A percentile compares a stretch with the other conserved stretches of the same genome.
Conservation (phyloP, 2,329 filamentous ascomycete species). For the Elsinoe fawcettii region DNA sequence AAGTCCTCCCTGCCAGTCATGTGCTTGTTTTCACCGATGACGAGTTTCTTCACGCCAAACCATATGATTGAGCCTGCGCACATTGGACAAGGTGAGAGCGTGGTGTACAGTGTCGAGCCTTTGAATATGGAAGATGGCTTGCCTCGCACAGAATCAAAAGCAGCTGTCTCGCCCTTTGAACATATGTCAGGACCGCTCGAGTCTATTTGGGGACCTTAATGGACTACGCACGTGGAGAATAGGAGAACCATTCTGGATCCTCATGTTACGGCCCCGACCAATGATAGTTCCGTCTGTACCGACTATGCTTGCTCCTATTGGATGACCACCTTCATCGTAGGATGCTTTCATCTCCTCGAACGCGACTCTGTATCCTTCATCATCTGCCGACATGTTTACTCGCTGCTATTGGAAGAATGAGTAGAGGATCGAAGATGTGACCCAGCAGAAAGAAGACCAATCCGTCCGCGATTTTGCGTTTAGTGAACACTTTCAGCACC, state of each 20-base stretch:
- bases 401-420: not conserved
- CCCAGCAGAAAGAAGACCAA: not conserved
- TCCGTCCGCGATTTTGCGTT: not conserved
- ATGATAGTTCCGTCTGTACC: conserved; percentile 7
- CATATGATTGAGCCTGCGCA: conserved; percentile 10
- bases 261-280: conserved; percentile 13
- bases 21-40: conserved; percentile 13
- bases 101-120: conserved; percentile 7
- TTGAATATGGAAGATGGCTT: conserved; percentile 10
- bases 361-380: conserved; percentile 11
- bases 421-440: not conserved
- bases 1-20: conserved; percentile 15
- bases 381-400: conserved; percentile 4
- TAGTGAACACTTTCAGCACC: not conserved
- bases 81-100: conserved; percentile 14
- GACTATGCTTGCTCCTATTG: conserved; percentile 11
- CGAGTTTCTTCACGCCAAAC: conserved; percentile 10
- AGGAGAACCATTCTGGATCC: conserved; percentile 13
- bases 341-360: conserved; percentile 7
- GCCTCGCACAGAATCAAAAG: conserved; percentile 3
- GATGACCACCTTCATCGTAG: conserved; percentile 3
- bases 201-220: not conserved
- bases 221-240: conserved; percentile 13
- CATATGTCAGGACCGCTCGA: not conserved
- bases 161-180: conserved; percentile 5